Base-by-base conservation (phyloP, 148 eudicot species). In the Vaccinium corymbosum region DNA sequence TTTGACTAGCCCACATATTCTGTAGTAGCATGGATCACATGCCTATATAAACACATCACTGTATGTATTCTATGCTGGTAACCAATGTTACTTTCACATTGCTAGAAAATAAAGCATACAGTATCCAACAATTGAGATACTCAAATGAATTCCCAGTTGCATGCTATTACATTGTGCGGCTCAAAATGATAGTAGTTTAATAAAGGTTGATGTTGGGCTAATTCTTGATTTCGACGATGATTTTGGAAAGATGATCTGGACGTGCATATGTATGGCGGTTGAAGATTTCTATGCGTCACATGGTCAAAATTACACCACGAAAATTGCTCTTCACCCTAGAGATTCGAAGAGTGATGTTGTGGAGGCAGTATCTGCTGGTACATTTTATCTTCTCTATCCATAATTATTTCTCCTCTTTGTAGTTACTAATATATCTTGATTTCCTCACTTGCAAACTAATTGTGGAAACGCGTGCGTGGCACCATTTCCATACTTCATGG, bases 291-390 rank as follows among this genome's bases (percentile, higher is more conserved):
- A 92, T 66, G 90, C 86, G 15, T 71, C 82, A 57, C 17, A 17
- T 11, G 52, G 80, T 74, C 90, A 87, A 12, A 13, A 78, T 16
- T 85, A 35, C 76, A 87, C 79, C 78, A 90, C 91, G 48, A 88
- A 81, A 62, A 71, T 92, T 84, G 82, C 64, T 42, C 86, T 89
- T 82, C 90, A 89, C 55, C n/a, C 85, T 11, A 84, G 92, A 79
- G 85, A 91, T 59, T 90, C 93, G 76, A 84, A 82, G 13, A n/a
- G 46, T 57, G 89, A 92, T 79, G 84, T 77, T 79, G 83, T 87
- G 74, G 78, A 76, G 49, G 91, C 92, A 50, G 91, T 92, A 17
- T 87, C 92, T 50, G 90, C 87, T 0, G 94, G 94, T 89, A 85
- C 12, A 11, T 61, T 7, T 61, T 35, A 35, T 35, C 1, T 35